Evolutionary conservation across 257 asterid species (phyloP), one percentile per base, ranked within the genome.

Genomic region (Jacaranda mimosifolia): DNA sequence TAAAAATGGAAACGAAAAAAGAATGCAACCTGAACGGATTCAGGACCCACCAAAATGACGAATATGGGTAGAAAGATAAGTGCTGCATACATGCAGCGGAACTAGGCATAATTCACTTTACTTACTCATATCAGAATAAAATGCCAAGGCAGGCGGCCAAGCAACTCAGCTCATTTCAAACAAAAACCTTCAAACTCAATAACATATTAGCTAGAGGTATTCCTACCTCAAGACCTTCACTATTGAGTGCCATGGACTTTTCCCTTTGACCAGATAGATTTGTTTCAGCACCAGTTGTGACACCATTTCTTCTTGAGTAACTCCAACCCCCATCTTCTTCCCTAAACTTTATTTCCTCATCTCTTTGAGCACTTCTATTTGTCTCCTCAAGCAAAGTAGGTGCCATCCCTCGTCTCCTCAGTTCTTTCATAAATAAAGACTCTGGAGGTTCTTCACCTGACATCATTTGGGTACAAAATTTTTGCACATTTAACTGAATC

Each of bases 371-470:
- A 75, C 81, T 86, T 89, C 84, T 88, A 26, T 78, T 87, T 59
- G 82, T 90, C 69, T 93, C 98, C 84, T 95, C 97, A 59, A 91
- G 46, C 46, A 42, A 93, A 77, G 94, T 87, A 14, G 94, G 96
- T 39, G 82, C 86, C 97, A 95, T 95, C 58, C 99, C 97, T 74
- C 99, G 87, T 84, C 88, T 89, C 85, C 88, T 86, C 66, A 95
- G 80, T 80, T 95, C 98, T 82, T 93, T 95, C 96, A 90, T 83
- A 74, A 95, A 95, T 83, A 95, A 86, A 36, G 99, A 95, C 78
- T 95, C 98, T 0, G 98, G 91, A 72, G 99, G 94, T 79, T 95
- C 99, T 78, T 95, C 98, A 73, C 97, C 99, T 93, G 87, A 75
- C 72, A 79, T 45, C 14, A 75, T 48, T 35, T 6, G 5, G 62